Percentiles rank a stretch among this genome's conserved stretches.
phyloP scores from a whole-genome alignment of 2,329 filamentous ascomycete genomes.

The Trichothecium sympodiale region DNA sequence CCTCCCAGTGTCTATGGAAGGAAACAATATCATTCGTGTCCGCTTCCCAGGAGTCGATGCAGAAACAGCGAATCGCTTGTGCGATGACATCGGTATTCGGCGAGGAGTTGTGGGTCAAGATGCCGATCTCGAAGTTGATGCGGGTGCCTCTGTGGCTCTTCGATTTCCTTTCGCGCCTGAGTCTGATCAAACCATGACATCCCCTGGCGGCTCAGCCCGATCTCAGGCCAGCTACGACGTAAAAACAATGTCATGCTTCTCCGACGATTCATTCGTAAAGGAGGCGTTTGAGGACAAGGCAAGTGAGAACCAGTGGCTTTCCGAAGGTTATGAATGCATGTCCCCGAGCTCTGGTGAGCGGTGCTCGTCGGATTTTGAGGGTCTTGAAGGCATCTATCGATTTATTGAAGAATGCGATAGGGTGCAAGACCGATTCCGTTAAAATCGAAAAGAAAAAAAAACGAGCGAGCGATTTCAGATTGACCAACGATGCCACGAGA shows the following conservation, averaged over 20 bases:
- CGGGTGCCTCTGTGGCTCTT: slow-evolving; percentile 63
- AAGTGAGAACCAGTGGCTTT: slow-evolving; percentile 35
- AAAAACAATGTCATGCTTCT: slow-evolving; percentile 23
- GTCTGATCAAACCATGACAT: slow-evolving; percentile 24
- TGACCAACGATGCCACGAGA: too few relatives aligned
- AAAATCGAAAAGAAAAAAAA: slow-evolving; percentile 3
- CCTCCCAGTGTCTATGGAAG: slow-evolving; percentile 66
- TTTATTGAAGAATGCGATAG: slow-evolving; percentile 49
- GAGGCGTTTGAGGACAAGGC: slow-evolving; percentile 31
- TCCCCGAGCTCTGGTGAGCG: slow-evolving; percentile 37
- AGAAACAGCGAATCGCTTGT: slow-evolving; percentile 69
- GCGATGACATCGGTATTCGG: slow-evolving; percentile 75
- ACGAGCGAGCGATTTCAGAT: slow-evolving; percentile 1
- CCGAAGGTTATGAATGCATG: slow-evolving; percentile 39
- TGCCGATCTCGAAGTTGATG: slow-evolving; percentile 53
- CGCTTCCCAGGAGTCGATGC: slow-evolving; percentile 87
- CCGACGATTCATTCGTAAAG: slow-evolving; percentile 22
- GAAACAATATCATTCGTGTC: slow-evolving; percentile 58
- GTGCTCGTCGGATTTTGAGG: slow-evolving; percentile 38
- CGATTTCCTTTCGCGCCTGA: slow-evolving; percentile 77
- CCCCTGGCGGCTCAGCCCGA: slow-evolving; percentile 35
- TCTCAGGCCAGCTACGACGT: slow-evolving; percentile 31
- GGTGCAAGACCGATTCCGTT: slow-evolving; percentile 20
- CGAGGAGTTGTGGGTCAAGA: slow-evolving; percentile 74
- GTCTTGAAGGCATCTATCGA: slow-evolving; percentile 44